Evolutionary conservation across 2,329 filamentous ascomycete species (phyloP), one percentile per base, ranked within the genome.

Genomic region (Bipolaris bicolor): DNA sequence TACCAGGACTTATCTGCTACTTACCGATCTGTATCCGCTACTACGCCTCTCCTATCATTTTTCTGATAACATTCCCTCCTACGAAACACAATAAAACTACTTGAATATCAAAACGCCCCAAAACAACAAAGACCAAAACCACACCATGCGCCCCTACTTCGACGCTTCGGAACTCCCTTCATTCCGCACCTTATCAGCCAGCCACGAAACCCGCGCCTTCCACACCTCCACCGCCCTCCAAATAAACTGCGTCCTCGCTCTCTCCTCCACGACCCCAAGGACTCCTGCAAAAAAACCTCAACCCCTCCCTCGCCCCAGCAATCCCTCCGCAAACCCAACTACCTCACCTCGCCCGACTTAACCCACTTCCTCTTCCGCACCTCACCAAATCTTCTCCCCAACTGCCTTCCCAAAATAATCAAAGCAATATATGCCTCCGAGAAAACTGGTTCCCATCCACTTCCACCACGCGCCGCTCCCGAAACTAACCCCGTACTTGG

Each of bases 381-480:
- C 49, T 51, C 57, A 5, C 46, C 37, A 49, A 7, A 20, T 22
- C 20, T 44, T 34, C 31, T 29, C 37, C 15, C 47, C 52, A 7
- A 51, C 65, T 22, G 65, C 48, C 18, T 49, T 29, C 41, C 69
- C 67, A 49, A 70, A 67, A 55, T 69, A 64, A 43, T 63, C 53
- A 15, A 63, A 67, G 37, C 62, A 64, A 44, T 62, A 69, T 49
- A 63, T 56, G 1, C 69, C 66, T 0, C 67, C 66, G 1, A 69
- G 52, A 45, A 66, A 71, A 49, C 69, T 68, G 22, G 67, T 70
- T 1, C 41, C 65, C 22, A 70, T 59, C 67, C 68, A 69, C 49
- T 69, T 64, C 43, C 50, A 64, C 66, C 69, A 69, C 10, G 59
- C 55, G 3, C 34, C 18, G 33, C 66, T 67, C 11, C 49, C 11